A percentile compares a stretch with the other conserved stretches of the same genome.
Conservation (phyloP, 106 monocot species). For the Dactylorhiza incarnata region DNA sequence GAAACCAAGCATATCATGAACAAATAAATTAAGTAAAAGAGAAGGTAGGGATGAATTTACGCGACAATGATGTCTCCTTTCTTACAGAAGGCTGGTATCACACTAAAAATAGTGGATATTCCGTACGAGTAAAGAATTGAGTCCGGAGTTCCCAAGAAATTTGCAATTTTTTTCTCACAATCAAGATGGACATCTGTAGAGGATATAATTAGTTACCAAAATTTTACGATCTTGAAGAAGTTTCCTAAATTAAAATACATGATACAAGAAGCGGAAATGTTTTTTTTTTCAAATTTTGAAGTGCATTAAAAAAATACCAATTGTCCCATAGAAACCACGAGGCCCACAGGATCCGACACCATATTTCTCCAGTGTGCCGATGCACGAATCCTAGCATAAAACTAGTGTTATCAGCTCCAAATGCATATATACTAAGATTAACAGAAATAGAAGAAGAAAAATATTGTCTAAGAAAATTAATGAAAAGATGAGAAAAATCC, state of each 20-base stretch:
- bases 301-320: conserved; percentile 36
- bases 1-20: background rate
- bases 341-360: conserved; percentile 99
- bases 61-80: conserved; percentile 97
- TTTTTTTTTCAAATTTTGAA: background rate
- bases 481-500: background rate
- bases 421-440: conserved; percentile 7
- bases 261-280: background rate
- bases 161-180: conserved; percentile 87
- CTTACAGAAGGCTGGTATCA: conserved; percentile 97
- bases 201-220: background rate
- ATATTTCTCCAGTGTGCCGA: conserved; percentile 88
- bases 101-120: conserved; percentile 99
- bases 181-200: conserved; percentile 90
- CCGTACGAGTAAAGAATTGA: conserved; percentile 96
- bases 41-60: conserved; percentile 42
- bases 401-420: background rate
- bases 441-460: background rate
- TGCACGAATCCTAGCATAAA: conserved; percentile 62
- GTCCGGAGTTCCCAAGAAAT: conserved; percentile 92
- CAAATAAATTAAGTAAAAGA: background rate
- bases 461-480: background rate
- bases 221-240: background rate
- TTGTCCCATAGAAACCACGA: conserved; percentile 93
- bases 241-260: background rate